A percentile compares a stretch with the other conserved stretches of the same genome.
phyloP scores from a whole-genome alignment of 495 filamentous ascomycete species.

The Physcia stellaris region DNA sequence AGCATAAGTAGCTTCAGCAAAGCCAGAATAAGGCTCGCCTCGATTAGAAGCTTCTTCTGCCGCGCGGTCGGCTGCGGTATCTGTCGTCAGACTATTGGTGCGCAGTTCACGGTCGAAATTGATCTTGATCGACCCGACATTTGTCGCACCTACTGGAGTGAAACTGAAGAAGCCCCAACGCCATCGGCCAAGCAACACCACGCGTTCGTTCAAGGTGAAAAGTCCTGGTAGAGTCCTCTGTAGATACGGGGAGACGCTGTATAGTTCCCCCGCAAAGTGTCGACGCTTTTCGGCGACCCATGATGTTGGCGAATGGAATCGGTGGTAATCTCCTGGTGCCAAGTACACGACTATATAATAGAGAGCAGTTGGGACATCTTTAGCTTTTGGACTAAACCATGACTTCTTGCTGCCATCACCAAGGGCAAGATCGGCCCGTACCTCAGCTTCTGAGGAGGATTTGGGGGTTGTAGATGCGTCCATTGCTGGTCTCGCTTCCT shows the following conservation, averaged over 20 bases:
- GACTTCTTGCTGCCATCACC: slow-evolving; percentile 40
- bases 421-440: slow-evolving; percentile 68
- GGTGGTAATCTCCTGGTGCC: slow-evolving; percentile 97
- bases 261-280: slow-evolving; percentile 94
- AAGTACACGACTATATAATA: slow-evolving; percentile 96
- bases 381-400: slow-evolving; percentile 58
- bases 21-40: slow-evolving; percentile 73
- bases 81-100: slow-evolving; percentile 81
- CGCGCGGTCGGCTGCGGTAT: slow-evolving; percentile 73
- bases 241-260: slow-evolving; percentile 86
- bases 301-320: slow-evolving; percentile 85
- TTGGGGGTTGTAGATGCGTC: slow-evolving; percentile 56
- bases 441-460: slow-evolving; percentile 59
- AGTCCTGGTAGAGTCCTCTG: slow-evolving; percentile 82
- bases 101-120: slow-evolving; percentile 93
- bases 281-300: slow-evolving; percentile 89
- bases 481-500: slow-evolving; percentile 19
- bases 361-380: slow-evolving; percentile 49
- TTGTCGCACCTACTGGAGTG: slow-evolving; percentile 94
- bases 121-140: slow-evolving; percentile 92
- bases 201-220: slow-evolving; percentile 93
- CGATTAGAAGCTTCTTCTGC: slow-evolving; percentile 61
- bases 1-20: slow-evolving; percentile 79
- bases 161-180: slow-evolving; percentile 95
- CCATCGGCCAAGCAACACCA: slow-evolving; percentile 88